These are phyloP conservation scores for Coprinellus micaceus DNA, from an alignment of 768 basidiomycete species.

Conservation along the genomic window DNA sequence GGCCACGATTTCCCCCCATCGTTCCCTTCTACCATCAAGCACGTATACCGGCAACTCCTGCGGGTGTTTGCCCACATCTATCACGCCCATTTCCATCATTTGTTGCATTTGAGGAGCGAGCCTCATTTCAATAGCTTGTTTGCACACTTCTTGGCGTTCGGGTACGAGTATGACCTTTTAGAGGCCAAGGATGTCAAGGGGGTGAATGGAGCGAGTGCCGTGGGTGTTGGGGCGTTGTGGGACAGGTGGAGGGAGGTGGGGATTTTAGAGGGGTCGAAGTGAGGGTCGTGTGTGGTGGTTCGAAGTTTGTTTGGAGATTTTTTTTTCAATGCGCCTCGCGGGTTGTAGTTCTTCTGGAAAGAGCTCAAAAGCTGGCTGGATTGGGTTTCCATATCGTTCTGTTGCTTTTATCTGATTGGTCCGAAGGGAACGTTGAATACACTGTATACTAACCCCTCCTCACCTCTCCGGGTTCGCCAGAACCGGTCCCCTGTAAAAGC, in stretches of 20 bases:
- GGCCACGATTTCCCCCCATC: conserved; percentile 83
- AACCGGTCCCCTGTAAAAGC: too few relatives aligned
- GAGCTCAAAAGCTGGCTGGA: too few relatives aligned
- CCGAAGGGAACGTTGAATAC: too few relatives aligned
- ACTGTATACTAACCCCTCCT: too few relatives aligned
- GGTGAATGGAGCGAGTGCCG: conserved; percentile 44
- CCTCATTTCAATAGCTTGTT: conserved; percentile 97
- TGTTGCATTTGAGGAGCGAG: conserved; percentile 90
- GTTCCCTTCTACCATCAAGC: conserved; percentile 88
- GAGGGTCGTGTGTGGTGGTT: not conserved
- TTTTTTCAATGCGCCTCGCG: not conserved
- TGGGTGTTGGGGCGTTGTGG: conserved; percentile 78
- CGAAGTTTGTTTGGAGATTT: not conserved
- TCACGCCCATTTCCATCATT: conserved; percentile 87
- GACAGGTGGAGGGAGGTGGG: conserved; percentile 91
- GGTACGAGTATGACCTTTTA: conserved; percentile 86
- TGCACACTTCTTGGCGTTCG: conserved; percentile 96
- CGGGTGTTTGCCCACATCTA: conserved; percentile 98
- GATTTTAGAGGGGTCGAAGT: conserved; percentile 33
- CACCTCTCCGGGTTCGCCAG: too few relatives aligned
- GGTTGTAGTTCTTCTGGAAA: not conserved
- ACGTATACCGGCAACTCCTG: conserved; percentile 94
- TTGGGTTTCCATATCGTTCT: too few relatives aligned
- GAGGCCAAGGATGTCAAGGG: conserved; percentile 88
- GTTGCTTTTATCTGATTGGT: too few relatives aligned